phyloP scores from a whole-genome alignment of 2,329 filamentous ascomycete genomes.

The Colletotrichum abscissum region DNA sequence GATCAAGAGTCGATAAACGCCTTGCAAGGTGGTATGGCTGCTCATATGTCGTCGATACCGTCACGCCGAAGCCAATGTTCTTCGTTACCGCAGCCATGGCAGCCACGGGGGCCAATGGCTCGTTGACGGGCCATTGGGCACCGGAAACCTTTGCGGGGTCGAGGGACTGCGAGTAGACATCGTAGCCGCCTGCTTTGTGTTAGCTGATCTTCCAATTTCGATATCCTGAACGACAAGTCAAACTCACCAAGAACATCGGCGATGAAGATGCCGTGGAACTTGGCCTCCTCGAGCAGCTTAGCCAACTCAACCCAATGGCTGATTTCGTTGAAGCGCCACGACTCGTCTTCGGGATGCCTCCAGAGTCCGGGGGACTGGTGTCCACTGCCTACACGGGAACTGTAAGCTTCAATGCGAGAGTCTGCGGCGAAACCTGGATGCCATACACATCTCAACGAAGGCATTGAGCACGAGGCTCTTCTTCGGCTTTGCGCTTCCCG shows the following conservation, averaged over 20 bases:
- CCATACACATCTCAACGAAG: constrained; percentile 53
- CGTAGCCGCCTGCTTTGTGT: constrained; percentile 66
- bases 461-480: constrained; percentile 56
- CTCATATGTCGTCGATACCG: constrained; percentile 77
- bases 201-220: not conserved
- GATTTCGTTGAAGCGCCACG: constrained; percentile 69
- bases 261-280: constrained; percentile 76
- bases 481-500: constrained; percentile 39
- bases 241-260: constrained; percentile 68
- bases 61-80: constrained; percentile 77
- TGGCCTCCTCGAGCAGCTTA: constrained; percentile 68
- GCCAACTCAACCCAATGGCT: constrained; percentile 72
- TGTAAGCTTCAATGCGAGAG: not conserved
- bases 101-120: constrained; percentile 72
- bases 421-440: not conserved
- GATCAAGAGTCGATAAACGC: constrained; percentile 74
- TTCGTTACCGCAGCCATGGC: constrained; percentile 78
- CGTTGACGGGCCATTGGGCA: constrained; percentile 78
- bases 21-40: constrained; percentile 77
- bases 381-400: constrained; percentile 47
- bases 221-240: not conserved
- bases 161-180: constrained; percentile 74
- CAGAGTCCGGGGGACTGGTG: constrained; percentile 62
- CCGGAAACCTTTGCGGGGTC: constrained; percentile 71
- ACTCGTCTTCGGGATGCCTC: constrained; percentile 73